Evolutionary conservation across 2,329 filamentous ascomycete genomes (phyloP), one percentile per base, ranked within the genome.

Genomic region (Teratosphaeria zuluensis): DNA sequence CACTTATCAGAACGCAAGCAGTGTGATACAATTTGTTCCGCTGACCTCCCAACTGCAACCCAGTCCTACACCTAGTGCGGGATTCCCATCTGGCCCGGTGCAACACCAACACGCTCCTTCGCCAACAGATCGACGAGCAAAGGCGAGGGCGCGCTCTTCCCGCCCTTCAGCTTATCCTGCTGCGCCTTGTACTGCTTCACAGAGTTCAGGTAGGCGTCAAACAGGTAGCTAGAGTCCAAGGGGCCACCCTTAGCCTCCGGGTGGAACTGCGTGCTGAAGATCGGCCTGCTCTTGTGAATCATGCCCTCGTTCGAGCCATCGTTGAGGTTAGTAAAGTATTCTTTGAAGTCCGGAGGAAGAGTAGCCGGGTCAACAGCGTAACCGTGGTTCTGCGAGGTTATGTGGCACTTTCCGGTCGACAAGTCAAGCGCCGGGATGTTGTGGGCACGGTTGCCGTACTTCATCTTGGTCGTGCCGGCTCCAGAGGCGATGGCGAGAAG

Each of bases 251-350:
- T 96, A 66, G 94, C 94, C 78, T 99, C 94, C 16, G 94, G 94
- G 73, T 99, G 94, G 85, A 99, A 99, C 77, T 99, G 94, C 28
- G 92, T 96, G 64, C 89, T 92, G 83, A 99, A 97, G 74, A 99
- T 99, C 63, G 94, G 94, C 38, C 92, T 89, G 59, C 89, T 88
- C 77, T 88, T 91, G 83, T 99, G 94, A 73, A 96, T 91, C 85
- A 99, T 90, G 61, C 89, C 92, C 80, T 99, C 94, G 75, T 99
- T 99, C 75, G 88, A 92, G 62, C 91, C 90, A 72, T 99, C 94
- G 76, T 97, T 99, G 65, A 97, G 81, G 81, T 99, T 97, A 76
- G 95, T 87, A 74, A 97, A 99, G 82, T 95, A 97, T 75, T 96
- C 92, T 81, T 92, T 94, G 85, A 91, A 99, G 42, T 96, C 91